A percentile compares a stretch with the other conserved stretches of the same genome.
phyloP scores from a whole-genome alignment of 176 grass and related monocot species.

The Eragrostis nindensis region DNA sequence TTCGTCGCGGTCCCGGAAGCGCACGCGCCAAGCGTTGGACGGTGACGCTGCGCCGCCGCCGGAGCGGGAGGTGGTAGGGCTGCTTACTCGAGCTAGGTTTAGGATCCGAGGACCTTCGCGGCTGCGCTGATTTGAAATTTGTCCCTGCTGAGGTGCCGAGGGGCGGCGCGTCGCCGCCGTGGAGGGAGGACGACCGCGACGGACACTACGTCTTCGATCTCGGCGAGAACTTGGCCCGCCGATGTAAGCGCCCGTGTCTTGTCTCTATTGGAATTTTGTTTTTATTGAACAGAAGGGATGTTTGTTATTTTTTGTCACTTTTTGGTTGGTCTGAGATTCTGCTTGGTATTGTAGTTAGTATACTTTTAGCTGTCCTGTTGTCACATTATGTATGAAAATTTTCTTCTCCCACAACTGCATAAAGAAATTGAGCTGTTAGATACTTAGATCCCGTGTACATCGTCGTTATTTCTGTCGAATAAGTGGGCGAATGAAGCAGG shows the following conservation, averaged over 20 bases:
- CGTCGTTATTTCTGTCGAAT: not conserved
- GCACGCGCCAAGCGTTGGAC: conserved; percentile 59
- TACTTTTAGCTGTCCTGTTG: not conserved
- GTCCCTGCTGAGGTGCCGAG: conserved; percentile 46
- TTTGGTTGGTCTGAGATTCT: not conserved
- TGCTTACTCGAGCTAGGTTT: conserved; percentile 24
- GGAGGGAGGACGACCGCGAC: conserved; percentile 83
- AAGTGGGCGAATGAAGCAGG: conserved; percentile 21
- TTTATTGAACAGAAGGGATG: not conserved
- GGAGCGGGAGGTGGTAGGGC: conserved; percentile 60
- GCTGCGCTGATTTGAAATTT: conserved; percentile 33
- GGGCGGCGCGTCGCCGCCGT: conserved; percentile 69
- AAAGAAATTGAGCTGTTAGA: not conserved
- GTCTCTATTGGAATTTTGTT: not conserved
- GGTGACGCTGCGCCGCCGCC: conserved; percentile 36
- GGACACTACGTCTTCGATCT: conserved; percentile 94
- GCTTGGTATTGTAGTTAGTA: not conserved
- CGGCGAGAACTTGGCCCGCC: conserved; percentile 90
- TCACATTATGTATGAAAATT: not conserved
- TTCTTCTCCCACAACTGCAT: not conserved
- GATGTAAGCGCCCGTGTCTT: conserved; percentile 59
- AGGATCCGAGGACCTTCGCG: not conserved
- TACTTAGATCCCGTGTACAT: conserved; percentile 16
- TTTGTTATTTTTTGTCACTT: not conserved
- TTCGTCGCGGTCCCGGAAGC: conserved; percentile 65